Evolutionary conservation across 169 alveolate species (phyloP).

Genomic region (Plasmodium cynomolgi): DNA sequence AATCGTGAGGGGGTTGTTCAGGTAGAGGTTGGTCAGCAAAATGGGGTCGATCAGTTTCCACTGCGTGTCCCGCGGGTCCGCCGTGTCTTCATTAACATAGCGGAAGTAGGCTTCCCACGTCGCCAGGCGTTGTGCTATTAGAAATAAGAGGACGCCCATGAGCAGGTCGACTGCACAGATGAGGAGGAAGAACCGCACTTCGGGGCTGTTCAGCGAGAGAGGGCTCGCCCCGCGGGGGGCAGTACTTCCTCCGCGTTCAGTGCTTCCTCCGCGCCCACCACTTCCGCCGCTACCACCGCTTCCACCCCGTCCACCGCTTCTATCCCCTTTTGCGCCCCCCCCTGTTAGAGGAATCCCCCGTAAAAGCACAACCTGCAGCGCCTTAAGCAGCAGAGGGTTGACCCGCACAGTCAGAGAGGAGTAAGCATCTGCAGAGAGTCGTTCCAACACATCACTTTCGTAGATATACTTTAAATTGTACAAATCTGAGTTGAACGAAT

Average conservation of each 20-base stretch:
- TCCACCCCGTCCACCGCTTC: neutral
- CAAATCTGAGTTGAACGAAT: slow-evolving; percentile 52
- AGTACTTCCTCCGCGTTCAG: neutral
- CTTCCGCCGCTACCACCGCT: neutral
- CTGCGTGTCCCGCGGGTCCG: neutral
- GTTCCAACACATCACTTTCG: slow-evolving; percentile 40
- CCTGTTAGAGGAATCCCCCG: neutral
- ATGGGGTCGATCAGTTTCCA: slow-evolving; percentile 41
- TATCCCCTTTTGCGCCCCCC: neutral
- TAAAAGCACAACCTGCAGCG: slow-evolving; percentile 14
- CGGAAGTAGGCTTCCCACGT: slow-evolving; percentile 19
- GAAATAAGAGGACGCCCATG: slow-evolving; percentile 33
- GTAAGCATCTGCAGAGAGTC: slow-evolving; percentile 8
- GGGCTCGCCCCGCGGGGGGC: neutral
- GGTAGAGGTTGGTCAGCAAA: slow-evolving; percentile 27
- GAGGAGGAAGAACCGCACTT: slow-evolving; percentile 25
- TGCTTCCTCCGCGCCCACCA: neutral
- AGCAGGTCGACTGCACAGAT: slow-evolving; percentile 28
- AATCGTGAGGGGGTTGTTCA: slow-evolving; percentile 45
- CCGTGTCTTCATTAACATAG: neutral
- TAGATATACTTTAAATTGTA: slow-evolving; percentile 56
- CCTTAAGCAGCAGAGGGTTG: slow-evolving; percentile 26
- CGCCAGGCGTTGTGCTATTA: slow-evolving; percentile 13
- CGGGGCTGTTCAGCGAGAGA: neutral
- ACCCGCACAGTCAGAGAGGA: slow-evolving; percentile 17